These are phyloP conservation scores for Penicillium sumatraense DNA, from an alignment of 2,329 filamentous ascomycete genomes.

Conservation along the genomic window DNA sequence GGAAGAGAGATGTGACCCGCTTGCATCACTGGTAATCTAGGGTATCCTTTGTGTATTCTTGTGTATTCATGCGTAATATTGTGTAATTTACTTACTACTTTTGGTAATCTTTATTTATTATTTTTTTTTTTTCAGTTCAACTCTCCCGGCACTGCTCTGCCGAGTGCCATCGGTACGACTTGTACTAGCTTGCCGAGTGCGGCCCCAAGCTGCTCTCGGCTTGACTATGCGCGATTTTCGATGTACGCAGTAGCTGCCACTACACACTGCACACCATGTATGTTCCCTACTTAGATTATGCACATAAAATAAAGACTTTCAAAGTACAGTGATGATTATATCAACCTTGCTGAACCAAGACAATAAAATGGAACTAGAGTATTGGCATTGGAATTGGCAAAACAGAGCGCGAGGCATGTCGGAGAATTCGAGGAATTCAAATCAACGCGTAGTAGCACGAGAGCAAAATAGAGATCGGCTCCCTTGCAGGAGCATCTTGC, in stretches of 20 bases:
- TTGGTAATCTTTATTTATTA: too few relatives aligned
- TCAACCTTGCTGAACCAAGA: too few relatives aligned
- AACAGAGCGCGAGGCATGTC: slow-evolving; percentile 7
- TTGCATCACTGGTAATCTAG: background rate
- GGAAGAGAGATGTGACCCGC: background rate
- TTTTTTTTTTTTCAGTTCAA: too few relatives aligned
- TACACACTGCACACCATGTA: too few relatives aligned
- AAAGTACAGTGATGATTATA: too few relatives aligned
- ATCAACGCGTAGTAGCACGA: background rate
- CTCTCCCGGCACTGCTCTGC: slow-evolving; percentile 29
- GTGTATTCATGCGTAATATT: too few relatives aligned
- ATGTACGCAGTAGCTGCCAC: too few relatives aligned
- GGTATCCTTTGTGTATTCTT: background rate
- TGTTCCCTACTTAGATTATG: too few relatives aligned
- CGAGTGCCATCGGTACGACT: slow-evolving; percentile 22
- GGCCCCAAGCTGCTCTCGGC: slow-evolving; percentile 19
- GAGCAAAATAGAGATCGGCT: background rate
- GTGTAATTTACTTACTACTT: too few relatives aligned
- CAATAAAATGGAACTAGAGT: slow-evolving; percentile 12
- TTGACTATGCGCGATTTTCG: slow-evolving; percentile 34
- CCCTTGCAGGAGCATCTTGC: slow-evolving; percentile 25
- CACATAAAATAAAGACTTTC: too few relatives aligned
- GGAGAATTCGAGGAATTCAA: slow-evolving; percentile 19
- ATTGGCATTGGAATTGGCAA: slow-evolving; percentile 11
- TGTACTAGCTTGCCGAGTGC: slow-evolving; percentile 19